Conservation (phyloP, 139 green algal genomes). For the Tetradesmus obliquus region DNA sequence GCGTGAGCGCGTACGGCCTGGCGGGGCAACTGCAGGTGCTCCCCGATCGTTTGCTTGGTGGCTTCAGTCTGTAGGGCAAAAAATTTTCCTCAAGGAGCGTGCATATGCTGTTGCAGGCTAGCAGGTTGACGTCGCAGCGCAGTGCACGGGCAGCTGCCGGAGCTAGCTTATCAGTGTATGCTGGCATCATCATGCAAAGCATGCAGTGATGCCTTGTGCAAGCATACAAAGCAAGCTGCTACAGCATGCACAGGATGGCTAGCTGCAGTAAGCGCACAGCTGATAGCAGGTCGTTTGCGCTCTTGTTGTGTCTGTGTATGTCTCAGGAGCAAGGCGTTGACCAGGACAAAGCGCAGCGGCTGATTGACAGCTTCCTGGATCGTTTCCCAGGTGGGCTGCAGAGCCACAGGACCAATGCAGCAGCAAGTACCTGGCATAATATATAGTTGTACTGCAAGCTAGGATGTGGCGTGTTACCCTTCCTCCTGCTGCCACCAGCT, state of each 20-base stretch:
- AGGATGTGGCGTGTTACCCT: too few species aligned
- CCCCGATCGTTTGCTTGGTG: background rate
- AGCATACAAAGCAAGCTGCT: too few species aligned
- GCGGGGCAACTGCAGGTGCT: background rate
- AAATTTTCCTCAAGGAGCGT: too few species aligned
- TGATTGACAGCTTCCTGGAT: constrained; percentile 66
- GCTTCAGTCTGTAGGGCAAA: too few species aligned
- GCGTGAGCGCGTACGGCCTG: background rate
- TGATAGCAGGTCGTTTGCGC: background rate
- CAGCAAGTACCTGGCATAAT: background rate
- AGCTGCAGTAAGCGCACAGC: background rate
- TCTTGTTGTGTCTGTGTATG: background rate
- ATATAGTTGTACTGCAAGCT: background rate
- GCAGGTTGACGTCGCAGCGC: too few species aligned
- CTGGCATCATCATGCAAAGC: too few species aligned
- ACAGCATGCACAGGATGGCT: background rate
- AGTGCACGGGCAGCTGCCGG: too few species aligned
- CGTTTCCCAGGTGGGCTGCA: constrained; percentile 50
- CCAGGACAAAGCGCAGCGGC: constrained; percentile 20
- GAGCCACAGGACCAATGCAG: background rate
- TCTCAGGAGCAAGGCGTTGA: constrained; percentile 41
- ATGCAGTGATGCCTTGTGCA: too few species aligned
- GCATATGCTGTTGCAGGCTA: too few species aligned
- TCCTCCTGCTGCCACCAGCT: too few species aligned
- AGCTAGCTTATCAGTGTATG: too few species aligned